Percentiles rank a stretch among this genome's conserved stretches.
These are phyloP conservation scores for Blastomyces gilchristii DNA, from an alignment of 2,329 filamentous ascomycete species.

Conservation along the genomic window DNA sequence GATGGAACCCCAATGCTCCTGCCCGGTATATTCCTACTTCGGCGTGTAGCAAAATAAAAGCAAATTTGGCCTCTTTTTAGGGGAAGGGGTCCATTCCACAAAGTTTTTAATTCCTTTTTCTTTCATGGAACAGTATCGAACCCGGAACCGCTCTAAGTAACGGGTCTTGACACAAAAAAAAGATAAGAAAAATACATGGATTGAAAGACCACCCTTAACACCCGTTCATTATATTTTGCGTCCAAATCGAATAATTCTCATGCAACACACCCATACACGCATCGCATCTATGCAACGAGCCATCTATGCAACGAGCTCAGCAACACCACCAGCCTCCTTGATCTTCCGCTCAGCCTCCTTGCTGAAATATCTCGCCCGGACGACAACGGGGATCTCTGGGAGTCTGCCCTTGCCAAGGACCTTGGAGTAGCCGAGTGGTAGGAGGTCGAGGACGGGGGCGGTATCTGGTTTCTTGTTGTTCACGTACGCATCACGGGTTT, in stretches of 20 bases:
- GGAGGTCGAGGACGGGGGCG: slow-evolving; percentile 94
- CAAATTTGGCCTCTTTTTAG: neutral
- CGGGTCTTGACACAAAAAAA: neutral
- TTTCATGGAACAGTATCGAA: neutral
- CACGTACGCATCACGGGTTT: slow-evolving; percentile 90
- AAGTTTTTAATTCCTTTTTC: neutral
- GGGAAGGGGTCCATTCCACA: neutral
- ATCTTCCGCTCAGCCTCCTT: slow-evolving; percentile 98
- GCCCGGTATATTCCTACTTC: neutral
- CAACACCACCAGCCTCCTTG: slow-evolving; percentile 89
- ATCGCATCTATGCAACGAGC: slow-evolving; percentile 66
- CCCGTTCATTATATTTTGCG: slow-evolving; percentile 4
- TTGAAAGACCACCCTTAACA: slow-evolving; percentile 3
- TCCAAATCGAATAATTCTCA: slow-evolving; percentile 1
- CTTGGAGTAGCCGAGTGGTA: slow-evolving; percentile 95
- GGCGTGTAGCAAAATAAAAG: neutral
- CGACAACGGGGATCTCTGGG: slow-evolving; percentile 84
- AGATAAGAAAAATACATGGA: neutral
- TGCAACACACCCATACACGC: neutral
- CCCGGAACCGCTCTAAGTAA: neutral
- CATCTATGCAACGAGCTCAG: slow-evolving; percentile 83
- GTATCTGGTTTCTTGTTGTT: slow-evolving; percentile 67
- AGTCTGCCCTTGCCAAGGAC: slow-evolving; percentile 96
- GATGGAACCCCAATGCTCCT: neutral
- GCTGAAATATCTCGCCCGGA: slow-evolving; percentile 90